Conservation (phyloP, 2,329 filamentous ascomycete species). For the Aspergillus calidoustus region DNA sequence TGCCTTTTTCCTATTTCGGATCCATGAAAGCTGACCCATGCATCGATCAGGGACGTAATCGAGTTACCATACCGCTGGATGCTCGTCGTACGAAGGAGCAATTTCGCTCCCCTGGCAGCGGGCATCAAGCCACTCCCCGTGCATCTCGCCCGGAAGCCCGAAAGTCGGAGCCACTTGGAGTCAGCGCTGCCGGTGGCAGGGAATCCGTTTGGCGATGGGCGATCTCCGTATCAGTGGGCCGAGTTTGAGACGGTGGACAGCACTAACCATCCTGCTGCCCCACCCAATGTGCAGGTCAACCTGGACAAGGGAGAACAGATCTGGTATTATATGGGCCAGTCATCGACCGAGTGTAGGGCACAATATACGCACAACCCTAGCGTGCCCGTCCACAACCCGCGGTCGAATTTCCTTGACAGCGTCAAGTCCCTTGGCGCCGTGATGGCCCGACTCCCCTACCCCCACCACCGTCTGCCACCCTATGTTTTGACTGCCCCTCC, state of each 20-base stretch:
- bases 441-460: conserved; percentile 32
- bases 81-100: conserved; percentile 54
- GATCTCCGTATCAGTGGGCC: conserved; percentile 67
- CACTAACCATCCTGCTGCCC: conserved; percentile 60
- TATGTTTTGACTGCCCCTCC: conserved; percentile 24
- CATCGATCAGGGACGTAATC: conserved; percentile 50
- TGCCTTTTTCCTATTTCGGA: conserved; percentile 18
- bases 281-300: conserved; percentile 70
- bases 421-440: conserved; percentile 47
- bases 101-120: conserved; percentile 51
- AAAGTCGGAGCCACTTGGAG: conserved; percentile 57
- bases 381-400: conserved; percentile 52
- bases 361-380: conserved; percentile 84
- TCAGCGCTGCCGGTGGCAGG: conserved; percentile 68
- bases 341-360: conserved; percentile 86
- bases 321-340: conserved; percentile 86
- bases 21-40: conserved; percentile 21
- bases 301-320: conserved; percentile 73
- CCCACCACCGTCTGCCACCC: conserved; percentile 34
- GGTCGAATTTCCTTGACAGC: conserved; percentile 55
- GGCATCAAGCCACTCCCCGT: conserved; percentile 53
- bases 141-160: conserved; percentile 56
- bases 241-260: conserved; percentile 72
- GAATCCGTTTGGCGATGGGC: conserved; percentile 66
- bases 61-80: conserved; percentile 65